Base-by-base conservation (phyloP, 495 filamentous ascomycete genomes). In the Lindgomyces ingoldianus region DNA sequence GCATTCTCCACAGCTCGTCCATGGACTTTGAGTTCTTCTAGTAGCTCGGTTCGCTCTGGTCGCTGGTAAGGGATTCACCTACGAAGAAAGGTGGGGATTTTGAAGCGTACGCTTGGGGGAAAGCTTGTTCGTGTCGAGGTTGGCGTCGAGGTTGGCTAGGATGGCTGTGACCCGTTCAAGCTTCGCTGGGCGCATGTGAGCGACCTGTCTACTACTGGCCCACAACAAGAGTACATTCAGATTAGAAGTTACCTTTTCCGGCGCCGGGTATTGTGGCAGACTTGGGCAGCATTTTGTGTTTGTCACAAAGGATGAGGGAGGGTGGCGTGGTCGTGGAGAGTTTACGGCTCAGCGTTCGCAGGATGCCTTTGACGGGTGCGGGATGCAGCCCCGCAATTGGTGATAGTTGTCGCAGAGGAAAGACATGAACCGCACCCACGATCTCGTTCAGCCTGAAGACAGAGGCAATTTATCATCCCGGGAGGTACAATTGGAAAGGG, bases 1-100 rank as follows among this genome's bases (percentile, higher is more conserved):
- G 91, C 85, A 75, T 88, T 79, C 54, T 77, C 77, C 9, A 87
- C 83, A 67, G 86, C 84, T 11, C 91, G 88, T 18, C 91, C 88
- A 71, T 89, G 85, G 57, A 93, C 79, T 71, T 95, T 95, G 36
- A 96, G 76, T 57, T 90, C 82, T 57, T 91, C 84, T 8, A 97
- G 83, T 4, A 73, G 46, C 0, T 64, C 39, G 21, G 65, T 63
- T 19, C 69, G 70, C 57, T 75, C 75, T 76, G 46, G 42, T 4
- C 30, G 2, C 1, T 22, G 11, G 25, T 64, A 18, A 62, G 47
- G 12, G 14, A 6, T 3, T 24, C 4, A 22, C 11, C 25, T n/a
- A n/a, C n/a, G n/a, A 1, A 1, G 21, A n/a, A 8, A 10, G 24
- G 30, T 44, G 18, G 3, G 18, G 16, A n/a, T 21, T 29, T 14